phyloP scores from a whole-genome alignment of 2,329 filamentous ascomycete genomes.

The Monilinia laxa region DNA sequence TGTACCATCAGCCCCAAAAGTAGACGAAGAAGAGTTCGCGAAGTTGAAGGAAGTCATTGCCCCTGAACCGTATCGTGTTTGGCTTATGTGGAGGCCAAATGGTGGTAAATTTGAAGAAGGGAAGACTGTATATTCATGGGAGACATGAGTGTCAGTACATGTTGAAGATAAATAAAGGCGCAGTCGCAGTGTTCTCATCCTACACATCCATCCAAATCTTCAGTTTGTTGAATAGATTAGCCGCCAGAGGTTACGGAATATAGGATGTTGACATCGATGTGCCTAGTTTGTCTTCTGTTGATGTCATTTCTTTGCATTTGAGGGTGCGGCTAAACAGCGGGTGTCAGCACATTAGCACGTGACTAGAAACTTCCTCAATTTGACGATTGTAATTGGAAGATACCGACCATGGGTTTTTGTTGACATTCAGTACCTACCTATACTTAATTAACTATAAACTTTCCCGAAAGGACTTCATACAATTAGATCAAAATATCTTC shows the following conservation, averaged over 20 bases:
- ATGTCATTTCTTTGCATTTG: no score
- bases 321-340: slow-evolving; percentile 9
- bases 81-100: slow-evolving; percentile 12
- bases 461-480: not conserved
- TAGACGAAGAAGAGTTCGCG: not conserved
- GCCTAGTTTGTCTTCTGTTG: not conserved
- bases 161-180: not conserved
- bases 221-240: no score
- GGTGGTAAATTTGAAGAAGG: slow-evolving; percentile 2
- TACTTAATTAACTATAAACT: no score
- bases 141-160: not conserved
- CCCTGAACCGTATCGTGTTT: slow-evolving; percentile 2
- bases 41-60: not conserved
- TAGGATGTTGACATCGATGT: not conserved
- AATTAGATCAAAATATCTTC: not conserved
- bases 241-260: not conserved
- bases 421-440: not conserved
- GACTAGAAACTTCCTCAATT: not conserved
- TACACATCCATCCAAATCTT: no score
- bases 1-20: not conserved
- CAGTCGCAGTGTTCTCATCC: not conserved
- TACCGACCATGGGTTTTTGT: not conserved
- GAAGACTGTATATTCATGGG: slow-evolving; percentile 1
- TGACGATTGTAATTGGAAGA: not conserved
- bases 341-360: not conserved